Conservation (phyloP, 345 rosid genomes). For the Eucalyptus tenuipes region DNA sequence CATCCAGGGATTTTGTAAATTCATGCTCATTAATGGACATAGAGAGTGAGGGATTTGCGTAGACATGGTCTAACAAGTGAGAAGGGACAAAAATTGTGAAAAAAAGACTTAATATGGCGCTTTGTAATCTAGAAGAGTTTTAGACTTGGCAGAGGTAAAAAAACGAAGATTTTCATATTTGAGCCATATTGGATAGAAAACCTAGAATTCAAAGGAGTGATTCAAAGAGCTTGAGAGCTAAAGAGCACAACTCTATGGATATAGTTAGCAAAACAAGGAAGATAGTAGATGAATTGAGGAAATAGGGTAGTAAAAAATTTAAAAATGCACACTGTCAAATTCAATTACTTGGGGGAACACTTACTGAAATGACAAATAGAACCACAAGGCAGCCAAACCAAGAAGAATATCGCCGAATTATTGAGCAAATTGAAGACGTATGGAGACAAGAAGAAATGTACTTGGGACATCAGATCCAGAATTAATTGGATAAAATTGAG, state of each 20-base stretch:
- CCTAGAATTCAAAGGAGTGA: neutral
- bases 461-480: fast-evolving
- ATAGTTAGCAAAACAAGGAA: neutral
- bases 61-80: too few relatives aligned
- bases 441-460: too few relatives aligned
- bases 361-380: too few relatives aligned
- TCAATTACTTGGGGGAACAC: too few relatives aligned
- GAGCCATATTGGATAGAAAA: neutral
- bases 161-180: neutral
- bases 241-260: neutral
- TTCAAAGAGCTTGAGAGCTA: neutral
- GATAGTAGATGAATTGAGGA: neutral
- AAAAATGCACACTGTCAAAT: neutral
- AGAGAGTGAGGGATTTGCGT: neutral
- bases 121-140: neutral
- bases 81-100: too few relatives aligned
- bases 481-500: too few relatives aligned
- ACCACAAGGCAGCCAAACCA: too few relatives aligned
- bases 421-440: too few relatives aligned
- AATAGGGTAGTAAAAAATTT: too few relatives aligned
- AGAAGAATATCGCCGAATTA: fast-evolving
- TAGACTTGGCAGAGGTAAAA: neutral
- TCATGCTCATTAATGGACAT: too few relatives aligned
- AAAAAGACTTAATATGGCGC: neutral
- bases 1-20: too few relatives aligned